phyloP scores from a whole-genome alignment of 305 asterid species.

The Fraxinus baroniana region DNA sequence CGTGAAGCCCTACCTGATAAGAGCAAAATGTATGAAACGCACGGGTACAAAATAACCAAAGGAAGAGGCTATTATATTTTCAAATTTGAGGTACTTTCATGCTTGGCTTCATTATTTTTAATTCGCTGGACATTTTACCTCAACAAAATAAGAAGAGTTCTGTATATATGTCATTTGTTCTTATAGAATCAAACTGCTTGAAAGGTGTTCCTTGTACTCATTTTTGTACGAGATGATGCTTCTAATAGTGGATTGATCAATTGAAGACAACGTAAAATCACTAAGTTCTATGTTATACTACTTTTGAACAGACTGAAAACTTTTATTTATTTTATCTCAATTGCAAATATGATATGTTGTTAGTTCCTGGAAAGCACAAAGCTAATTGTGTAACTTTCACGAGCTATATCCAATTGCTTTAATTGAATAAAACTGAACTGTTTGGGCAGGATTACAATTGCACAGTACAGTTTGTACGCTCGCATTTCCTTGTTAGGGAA shows the following conservation, averaged over 20 bases:
- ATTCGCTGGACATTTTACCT: background rate
- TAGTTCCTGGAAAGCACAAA: background rate
- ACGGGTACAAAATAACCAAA: constrained; percentile 78
- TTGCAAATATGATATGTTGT: background rate
- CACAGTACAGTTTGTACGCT: constrained; percentile 74
- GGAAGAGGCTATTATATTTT: constrained; percentile 87
- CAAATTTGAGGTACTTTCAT: constrained; percentile 70
- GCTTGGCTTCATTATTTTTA: background rate
- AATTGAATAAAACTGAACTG: constrained; percentile 1
- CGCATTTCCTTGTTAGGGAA: constrained; percentile 91
- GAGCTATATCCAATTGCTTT: background rate
- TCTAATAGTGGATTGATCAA: background rate
- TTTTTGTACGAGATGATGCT: background rate
- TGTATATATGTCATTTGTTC: background rate
- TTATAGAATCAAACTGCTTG: background rate
- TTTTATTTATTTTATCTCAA: background rate
- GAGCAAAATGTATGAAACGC: constrained; percentile 83
- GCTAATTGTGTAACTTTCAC: background rate
- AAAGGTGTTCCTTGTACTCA: background rate
- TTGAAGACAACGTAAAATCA: background rate
- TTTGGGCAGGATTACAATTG: constrained; percentile 77
- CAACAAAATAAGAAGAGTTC: background rate
- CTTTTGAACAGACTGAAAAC: background rate
- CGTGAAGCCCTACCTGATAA: constrained; percentile 68
- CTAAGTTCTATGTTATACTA: background rate